These are phyloP conservation scores for Neoascochyta sp. DNA, from an alignment of 2,329 filamentous ascomycete species.

Conservation along the genomic window DNA sequence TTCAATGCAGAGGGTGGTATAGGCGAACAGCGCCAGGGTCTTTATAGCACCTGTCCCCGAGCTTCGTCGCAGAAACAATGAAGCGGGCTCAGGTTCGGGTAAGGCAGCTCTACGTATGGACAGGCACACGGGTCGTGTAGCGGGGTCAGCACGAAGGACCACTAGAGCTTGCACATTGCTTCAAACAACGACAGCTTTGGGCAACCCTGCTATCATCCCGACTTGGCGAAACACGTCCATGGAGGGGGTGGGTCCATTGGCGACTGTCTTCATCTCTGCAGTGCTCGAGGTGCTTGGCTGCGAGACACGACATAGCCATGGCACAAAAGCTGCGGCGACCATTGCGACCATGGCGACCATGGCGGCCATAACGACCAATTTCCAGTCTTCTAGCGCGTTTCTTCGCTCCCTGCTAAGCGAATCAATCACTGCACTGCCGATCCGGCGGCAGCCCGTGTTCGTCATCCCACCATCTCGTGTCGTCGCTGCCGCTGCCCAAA, in stretches of 20 bases:
- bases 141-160: constrained; percentile 6
- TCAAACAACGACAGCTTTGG: constrained; percentile 2
- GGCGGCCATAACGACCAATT: constrained; percentile 2
- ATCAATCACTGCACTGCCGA: constrained; percentile 4
- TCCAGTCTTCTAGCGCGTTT: constrained; percentile 12
- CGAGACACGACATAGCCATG: constrained; percentile 1
- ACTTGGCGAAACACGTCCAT: constrained; percentile 3
- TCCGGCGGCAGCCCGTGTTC: constrained; percentile 3
- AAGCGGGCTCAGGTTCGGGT: constrained; percentile 9
- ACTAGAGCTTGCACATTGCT: too few relatives aligned
- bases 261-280: constrained; percentile 3
- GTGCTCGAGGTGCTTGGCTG: constrained; percentile 6
- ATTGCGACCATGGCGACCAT: background rate
- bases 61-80: constrained; percentile 8
- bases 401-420: constrained; percentile 5
- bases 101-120: constrained; percentile 3
- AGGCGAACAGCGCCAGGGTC: constrained; percentile 10
- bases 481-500: too few relatives aligned
- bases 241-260: constrained; percentile 2
- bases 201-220: constrained; percentile 1
- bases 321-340: constrained; percentile 2
- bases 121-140: constrained; percentile 8
- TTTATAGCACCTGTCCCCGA: constrained; percentile 15
- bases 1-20: constrained; percentile 3
- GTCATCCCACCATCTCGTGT: too few relatives aligned